Evolutionary conservation across 148 eudicot species (phyloP), one percentile per base, ranked within the genome.

Genomic region (Arbutus unedo): DNA sequence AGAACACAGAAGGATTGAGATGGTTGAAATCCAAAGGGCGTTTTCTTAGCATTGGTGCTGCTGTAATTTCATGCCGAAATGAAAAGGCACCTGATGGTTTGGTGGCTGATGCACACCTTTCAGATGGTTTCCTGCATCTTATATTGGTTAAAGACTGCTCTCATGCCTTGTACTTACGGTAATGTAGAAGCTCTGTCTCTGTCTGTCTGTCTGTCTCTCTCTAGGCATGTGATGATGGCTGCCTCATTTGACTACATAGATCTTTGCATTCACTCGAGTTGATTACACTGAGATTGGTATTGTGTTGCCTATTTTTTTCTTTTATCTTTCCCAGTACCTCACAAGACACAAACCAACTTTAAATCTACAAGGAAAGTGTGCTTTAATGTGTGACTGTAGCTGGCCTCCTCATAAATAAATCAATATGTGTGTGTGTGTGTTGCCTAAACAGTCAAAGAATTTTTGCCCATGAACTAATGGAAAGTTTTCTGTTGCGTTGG

Each of bases 41-140:
- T 50, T 97, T 84, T 78, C 93, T 94, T 49, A 97, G 99, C 56
- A 89, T 93, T 74, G 99, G 98, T 43, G 95, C 96, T 85, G 99
- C 99, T 77, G 92, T 97, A 51, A 97, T 97, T 64, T 92, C 99
- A 62, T 92, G 95, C 89, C 89, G 99, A 80, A 97, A 97, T 87
- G 99, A 93, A 85, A 94, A 90, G 79, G 98, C 99, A 43, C 98
- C 99, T 18, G 98, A 97, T 85, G 99, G 99, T 79, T 88, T 97
- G 88, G 99, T 94, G 45, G 98, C 96, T 45, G 93, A 94, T 85
- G 99, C 99, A 47, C 99, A 97, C 83, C 93, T 97, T 82, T 89
- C 98, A 74, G 98, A 97, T 83, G 99, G 98, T 48, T 93, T 90
- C 78, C 76, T 97, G 84, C 95, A 93, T 91, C 93, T 94, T 41